Percentiles rank a stretch among this genome's conserved stretches.
phyloP scores from a whole-genome alignment of 805 yeast genomes.

The Candida nanaspora region DNA sequence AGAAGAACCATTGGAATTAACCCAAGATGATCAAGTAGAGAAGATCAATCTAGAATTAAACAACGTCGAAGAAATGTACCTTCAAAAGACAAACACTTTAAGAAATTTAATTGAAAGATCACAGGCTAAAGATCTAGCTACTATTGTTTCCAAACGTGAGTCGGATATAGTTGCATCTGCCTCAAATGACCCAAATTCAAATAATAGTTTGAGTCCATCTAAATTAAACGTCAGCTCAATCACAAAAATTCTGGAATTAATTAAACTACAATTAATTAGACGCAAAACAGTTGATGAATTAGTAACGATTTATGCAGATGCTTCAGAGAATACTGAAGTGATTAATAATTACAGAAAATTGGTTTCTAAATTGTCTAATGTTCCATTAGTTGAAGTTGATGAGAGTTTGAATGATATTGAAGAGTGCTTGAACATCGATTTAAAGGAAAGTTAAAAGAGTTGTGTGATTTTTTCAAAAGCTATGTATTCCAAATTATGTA shows the following conservation, averaged over 20 bases:
- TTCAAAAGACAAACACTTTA: constrained; percentile 12
- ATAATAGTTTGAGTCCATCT: constrained; percentile 13
- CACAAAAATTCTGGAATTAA: constrained; percentile 33
- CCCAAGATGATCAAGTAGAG: constrained; percentile 1
- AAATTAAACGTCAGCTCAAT: constrained; percentile 16
- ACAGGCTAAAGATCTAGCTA: constrained; percentile 39
- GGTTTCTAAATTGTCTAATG: constrained; percentile 62
- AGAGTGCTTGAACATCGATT: constrained; percentile 20
- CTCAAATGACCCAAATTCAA: constrained; percentile 9
- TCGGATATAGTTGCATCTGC: constrained; percentile 12
- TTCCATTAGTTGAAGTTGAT: constrained; percentile 61
- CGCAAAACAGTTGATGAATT: constrained; percentile 45
- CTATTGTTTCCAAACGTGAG: constrained; percentile 32
- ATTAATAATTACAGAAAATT: constrained; percentile 63
- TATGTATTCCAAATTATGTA: too few species aligned
- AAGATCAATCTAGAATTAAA: constrained; percentile 10
- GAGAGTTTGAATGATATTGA: constrained; percentile 55
- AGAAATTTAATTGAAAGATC: constrained; percentile 29
- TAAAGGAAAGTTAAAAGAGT: not conserved
- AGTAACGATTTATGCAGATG: constrained; percentile 24
- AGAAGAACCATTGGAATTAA: constrained; percentile 1
- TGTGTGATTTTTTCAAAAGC: too few species aligned
- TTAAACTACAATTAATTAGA: constrained; percentile 48
- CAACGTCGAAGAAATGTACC: constrained; percentile 12
- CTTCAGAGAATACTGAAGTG: constrained; percentile 41